phyloP scores from a whole-genome alignment of 192 early-diverging fungal species.

The Gryganskiella cystojenkinii region DNA sequence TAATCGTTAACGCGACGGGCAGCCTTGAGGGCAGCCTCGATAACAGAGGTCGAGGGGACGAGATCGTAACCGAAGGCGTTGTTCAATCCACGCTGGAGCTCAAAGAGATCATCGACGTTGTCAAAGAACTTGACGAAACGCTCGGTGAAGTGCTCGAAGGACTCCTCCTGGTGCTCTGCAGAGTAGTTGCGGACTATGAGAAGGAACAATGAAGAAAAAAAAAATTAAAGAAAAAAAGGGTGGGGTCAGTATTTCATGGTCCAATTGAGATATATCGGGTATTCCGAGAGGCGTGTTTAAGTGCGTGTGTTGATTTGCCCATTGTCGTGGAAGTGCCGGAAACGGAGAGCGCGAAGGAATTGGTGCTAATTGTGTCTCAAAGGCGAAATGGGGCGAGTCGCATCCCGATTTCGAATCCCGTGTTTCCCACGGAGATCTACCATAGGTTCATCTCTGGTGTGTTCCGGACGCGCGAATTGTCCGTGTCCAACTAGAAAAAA shows the following conservation, averaged over 20 bases:
- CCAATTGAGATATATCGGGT: neutral
- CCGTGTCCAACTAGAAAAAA: no score
- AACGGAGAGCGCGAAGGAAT: no score
- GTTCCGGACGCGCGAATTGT: no score
- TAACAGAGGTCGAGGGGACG: constrained; percentile 90
- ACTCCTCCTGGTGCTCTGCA: constrained; percentile 72
- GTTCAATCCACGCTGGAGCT: constrained; percentile 98
- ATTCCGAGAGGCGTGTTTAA: no score
- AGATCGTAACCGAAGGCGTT: constrained; percentile 97
- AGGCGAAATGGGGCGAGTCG: no score
- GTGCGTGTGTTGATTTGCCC: no score
- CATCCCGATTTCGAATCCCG: no score
- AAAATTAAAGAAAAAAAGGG: neutral
- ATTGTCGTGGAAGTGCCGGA: no score
- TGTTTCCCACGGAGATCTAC: no score
- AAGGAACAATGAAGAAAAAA: neutral
- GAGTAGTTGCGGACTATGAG: constrained; percentile 57
- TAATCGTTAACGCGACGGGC: constrained; percentile 93
- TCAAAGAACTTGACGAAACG: constrained; percentile 89
- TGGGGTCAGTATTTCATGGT: neutral
- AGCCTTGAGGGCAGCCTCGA: constrained; percentile 91
- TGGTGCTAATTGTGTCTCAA: no score
- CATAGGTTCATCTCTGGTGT: no score
- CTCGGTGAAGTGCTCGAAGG: constrained; percentile 83
- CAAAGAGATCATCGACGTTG: constrained; percentile 93